Evolutionary conservation across 2,329 filamentous ascomycete genomes (phyloP).

Genomic region (Cercospora janseana): DNA sequence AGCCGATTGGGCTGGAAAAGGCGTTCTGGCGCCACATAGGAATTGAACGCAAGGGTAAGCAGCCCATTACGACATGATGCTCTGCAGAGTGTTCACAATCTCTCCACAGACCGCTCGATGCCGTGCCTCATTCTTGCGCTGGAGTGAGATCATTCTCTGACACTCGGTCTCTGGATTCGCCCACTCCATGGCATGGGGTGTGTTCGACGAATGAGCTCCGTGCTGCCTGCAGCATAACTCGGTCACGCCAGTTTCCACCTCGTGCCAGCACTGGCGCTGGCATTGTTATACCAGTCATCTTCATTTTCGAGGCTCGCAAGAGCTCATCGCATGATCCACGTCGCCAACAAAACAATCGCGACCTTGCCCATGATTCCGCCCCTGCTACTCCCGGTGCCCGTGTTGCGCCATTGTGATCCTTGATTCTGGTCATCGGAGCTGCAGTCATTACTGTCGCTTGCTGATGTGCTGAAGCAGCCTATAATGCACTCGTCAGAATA

Average conservation of each 20-base stretch:
- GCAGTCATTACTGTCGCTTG: neutral
- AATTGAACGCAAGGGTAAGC: constrained; percentile 14
- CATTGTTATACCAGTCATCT: neutral
- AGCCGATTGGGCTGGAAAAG: neutral
- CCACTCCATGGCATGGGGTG: too few relatives aligned
- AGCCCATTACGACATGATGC: neutral
- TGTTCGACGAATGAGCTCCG: too few relatives aligned
- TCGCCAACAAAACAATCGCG: neutral
- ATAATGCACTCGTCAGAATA: neutral
- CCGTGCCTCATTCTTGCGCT: too few relatives aligned
- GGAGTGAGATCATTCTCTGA: too few relatives aligned
- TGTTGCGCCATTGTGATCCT: neutral
- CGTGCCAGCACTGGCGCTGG: neutral
- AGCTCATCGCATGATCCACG: neutral
- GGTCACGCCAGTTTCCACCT: too few relatives aligned
- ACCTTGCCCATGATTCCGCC: neutral
- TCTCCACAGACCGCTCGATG: neutral
- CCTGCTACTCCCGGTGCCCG: neutral
- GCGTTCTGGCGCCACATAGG: constrained; percentile 17
- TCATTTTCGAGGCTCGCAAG: neutral
- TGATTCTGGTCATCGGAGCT: neutral
- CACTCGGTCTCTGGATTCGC: too few relatives aligned
- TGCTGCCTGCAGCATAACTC: too few relatives aligned
- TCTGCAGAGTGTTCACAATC: neutral
- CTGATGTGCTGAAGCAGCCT: neutral